A percentile compares a stretch with the other conserved stretches of the same genome.
These are phyloP conservation scores for Kwoniella botswanensis DNA, from an alignment of 768 basidiomycete species.

Conservation along the genomic window DNA sequence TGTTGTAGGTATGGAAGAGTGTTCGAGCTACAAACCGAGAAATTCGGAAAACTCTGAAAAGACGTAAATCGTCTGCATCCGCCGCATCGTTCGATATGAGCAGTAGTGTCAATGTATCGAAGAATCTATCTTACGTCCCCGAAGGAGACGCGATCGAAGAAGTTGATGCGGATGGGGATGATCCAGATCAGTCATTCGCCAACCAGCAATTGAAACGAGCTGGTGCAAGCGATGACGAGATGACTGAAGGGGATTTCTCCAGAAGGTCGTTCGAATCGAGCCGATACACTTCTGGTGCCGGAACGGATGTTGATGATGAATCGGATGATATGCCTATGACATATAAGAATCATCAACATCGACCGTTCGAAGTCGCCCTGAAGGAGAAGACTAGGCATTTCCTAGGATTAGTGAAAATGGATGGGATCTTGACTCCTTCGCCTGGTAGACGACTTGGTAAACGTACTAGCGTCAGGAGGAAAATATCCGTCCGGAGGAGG, in stretches of 20 bases:
- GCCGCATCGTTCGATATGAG: constrained; percentile 4
- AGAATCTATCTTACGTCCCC: constrained; percentile 39
- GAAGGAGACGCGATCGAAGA: constrained; percentile 36
- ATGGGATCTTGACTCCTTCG: constrained; percentile 33
- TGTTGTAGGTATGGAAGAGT: constrained; percentile 44
- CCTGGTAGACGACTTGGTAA: constrained; percentile 5
- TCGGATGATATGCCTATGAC: constrained; percentile 11
- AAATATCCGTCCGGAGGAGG: not conserved
- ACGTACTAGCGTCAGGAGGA: constrained; percentile 3
- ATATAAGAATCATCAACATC: constrained; percentile 22
- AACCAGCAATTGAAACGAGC: not conserved
- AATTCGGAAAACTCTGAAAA: constrained; percentile 36
- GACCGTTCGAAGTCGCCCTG: constrained; percentile 48
- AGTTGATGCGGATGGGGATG: constrained; percentile 45
- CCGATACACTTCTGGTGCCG: constrained; percentile 33
- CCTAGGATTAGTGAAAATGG: constrained; percentile 49
- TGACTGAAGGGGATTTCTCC: constrained; percentile 61
- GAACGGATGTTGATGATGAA: constrained; percentile 44
- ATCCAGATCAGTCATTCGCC: constrained; percentile 53
- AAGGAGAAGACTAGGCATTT: constrained; percentile 55
- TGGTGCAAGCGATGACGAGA: constrained; percentile 58
- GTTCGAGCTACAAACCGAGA: constrained; percentile 56
- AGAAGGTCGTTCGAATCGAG: constrained; percentile 64
- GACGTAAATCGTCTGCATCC: constrained; percentile 25
- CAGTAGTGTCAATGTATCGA: constrained; percentile 1